These are phyloP conservation scores for Purshia tridentata DNA, from an alignment of 306 rosid genomes.

Conservation along the genomic window DNA sequence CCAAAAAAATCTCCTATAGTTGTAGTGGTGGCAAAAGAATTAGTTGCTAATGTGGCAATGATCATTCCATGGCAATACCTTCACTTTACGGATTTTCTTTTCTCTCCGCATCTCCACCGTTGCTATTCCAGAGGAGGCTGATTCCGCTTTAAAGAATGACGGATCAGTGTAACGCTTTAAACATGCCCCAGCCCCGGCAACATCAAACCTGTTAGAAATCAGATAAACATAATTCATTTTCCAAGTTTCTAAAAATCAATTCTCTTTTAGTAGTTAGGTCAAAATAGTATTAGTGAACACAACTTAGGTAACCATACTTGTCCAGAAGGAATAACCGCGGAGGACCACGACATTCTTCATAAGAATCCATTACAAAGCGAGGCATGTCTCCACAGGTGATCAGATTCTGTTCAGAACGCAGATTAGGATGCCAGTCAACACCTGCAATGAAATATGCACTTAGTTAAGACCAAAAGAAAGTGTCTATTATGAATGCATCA, in stretches of 20 bases:
- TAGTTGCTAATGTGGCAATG: neutral
- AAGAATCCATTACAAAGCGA: conserved; percentile 92
- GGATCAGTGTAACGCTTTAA: conserved; percentile 96
- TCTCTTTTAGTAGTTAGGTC: conserved; percentile 15
- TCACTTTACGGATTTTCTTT: conserved; percentile 56
- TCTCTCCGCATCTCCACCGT: conserved; percentile 54
- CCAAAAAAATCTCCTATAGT: neutral
- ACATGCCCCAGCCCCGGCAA: conserved; percentile 97
- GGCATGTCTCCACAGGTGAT: conserved; percentile 81
- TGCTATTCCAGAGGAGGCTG: conserved; percentile 36
- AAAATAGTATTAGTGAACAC: neutral
- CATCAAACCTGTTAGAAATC: conserved; percentile 76
- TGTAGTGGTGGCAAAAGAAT: conserved; percentile 2
- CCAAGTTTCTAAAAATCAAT: conserved; percentile 22
- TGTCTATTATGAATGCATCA: neutral
- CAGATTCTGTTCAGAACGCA: conserved; percentile 60
- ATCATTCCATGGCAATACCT: conserved; percentile 50
- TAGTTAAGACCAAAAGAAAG: neutral
- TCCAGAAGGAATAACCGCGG: conserved; percentile 89
- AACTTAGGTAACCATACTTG: conserved; percentile 59
- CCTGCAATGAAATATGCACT: conserved; percentile 50
- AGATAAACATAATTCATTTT: conserved; percentile 16
- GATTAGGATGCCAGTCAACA: conserved; percentile 86
- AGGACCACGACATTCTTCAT: conserved; percentile 92
- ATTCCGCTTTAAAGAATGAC: conserved; percentile 69